Evolutionary conservation across 352 stramenopile genomes (phyloP), one percentile per base, ranked within the genome.

Genomic region (Globisporangium splendens): DNA sequence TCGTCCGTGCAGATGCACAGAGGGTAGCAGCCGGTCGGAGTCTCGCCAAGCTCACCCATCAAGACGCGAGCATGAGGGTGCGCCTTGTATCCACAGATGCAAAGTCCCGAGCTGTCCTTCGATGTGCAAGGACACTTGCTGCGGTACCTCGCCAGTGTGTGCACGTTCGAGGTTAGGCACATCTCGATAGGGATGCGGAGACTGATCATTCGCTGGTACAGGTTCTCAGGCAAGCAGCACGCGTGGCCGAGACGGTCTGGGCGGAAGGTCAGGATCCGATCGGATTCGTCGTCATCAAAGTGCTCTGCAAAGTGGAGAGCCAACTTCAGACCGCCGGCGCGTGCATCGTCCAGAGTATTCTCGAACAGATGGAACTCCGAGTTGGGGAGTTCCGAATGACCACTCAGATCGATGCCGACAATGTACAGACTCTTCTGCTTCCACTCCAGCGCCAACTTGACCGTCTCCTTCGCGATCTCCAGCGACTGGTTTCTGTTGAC

Each of bases 1-100:
- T 98, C 95, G 62, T 98, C 95, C 4, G 95, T 98, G 64, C 88
- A 96, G 14, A 98, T 73, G 57, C 81, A 91, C 54, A 98, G 71
- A 3, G 92, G 92, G 64, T 98, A 77, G 52, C 42, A 49, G 39
- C 15, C 20, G 14, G 1, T 4, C 54, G n/a, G 21, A 6, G 21
- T 24, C 10, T 48, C 13, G 8, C 49, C 64, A n/a, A 58, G 22
- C 63, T 67, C 52, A 38, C 66, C 62, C 62, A 65, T 65, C 18
- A 92, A 69, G 17, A 92, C 61, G 50, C 72, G 72, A 17, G 78
- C 66, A 59, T 95, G 83, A 48, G 91, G 91, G 69, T 98, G 93
- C 50, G 70, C 79, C 46, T 67, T 70, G 38, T 97, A 88, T 77
- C 75, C 65, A 70, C 72, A 79, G 73, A 72, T 63, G 62, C 77